Base-by-base conservation (phyloP, 768 basidiomycete genomes). In the Psilocybe cubensis region DNA sequence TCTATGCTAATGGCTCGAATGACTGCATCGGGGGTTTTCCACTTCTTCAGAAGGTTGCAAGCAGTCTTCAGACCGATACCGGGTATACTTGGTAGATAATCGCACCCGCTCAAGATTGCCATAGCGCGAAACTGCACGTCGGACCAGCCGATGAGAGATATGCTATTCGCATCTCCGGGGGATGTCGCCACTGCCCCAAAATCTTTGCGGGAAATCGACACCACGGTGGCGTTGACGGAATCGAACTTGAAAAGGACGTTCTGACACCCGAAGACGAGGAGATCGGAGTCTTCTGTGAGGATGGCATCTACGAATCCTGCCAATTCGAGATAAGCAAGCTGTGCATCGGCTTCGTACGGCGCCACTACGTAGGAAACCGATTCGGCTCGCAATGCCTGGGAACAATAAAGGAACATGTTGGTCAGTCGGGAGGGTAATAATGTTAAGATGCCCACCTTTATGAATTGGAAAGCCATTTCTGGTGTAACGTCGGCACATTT, bases 321-420 rank as follows among this genome's bases (percentile, higher is more conserved):
- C 47, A 84, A 84, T 68, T 98, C 97, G 42, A 99, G 83, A 73
- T 90, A 98, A 43, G 93, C 90, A 55, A 99, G 83, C 71, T 99
- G 97, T 1, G 97, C 94, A 67, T 99, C 97, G 0, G 97, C 97
- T 78, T 99, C 97, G 71, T 98, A 99, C 0, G 97, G 97, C 3
- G 97, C 96, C 17, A 98, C 97, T 35, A 98, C 78, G 68, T 96
- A 97, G 18, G 82, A 70, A 7, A 98, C 83, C 17, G 76, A 74
- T 67, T 97, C 96, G 10, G 89, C 91, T 46, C 83, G 83, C 28
- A 99, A 79, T 10, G 92, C 96, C 96, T 98, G 62, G 9, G 55
- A n/a, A 47, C 29, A 11, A 54, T 46, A 29, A 41, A n/a, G 27
- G 66, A 38, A 55, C 12, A 24, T 35, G 59, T 50, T 49, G 35